phyloP scores from a whole-genome alignment of 805 yeast species.

The Metschnikowia rubicola region DNA sequence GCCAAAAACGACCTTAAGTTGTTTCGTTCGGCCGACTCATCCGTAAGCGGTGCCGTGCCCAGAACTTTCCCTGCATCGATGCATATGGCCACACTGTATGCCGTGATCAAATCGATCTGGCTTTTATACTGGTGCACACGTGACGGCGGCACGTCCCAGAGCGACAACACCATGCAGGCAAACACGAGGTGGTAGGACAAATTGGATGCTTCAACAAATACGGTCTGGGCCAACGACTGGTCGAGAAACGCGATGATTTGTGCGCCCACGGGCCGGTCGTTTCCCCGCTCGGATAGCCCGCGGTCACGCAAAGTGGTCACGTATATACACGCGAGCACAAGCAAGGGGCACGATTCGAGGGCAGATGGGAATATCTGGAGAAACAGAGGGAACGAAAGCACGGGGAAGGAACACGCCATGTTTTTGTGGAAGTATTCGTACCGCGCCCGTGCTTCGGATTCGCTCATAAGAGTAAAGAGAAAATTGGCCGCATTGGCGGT shows the following conservation, averaged over 20 bases:
- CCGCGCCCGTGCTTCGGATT: slow-evolving; percentile 33
- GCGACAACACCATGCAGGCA: slow-evolving; percentile 42
- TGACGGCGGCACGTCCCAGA: slow-evolving; percentile 54
- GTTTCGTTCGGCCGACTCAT: slow-evolving; percentile 23
- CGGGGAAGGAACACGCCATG: slow-evolving; percentile 47
- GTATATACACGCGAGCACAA: slow-evolving; percentile 41
- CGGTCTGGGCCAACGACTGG: slow-evolving; percentile 41
- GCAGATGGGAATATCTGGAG: slow-evolving; percentile 38
- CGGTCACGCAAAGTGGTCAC: slow-evolving; percentile 47
- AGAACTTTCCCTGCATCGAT: slow-evolving; percentile 42
- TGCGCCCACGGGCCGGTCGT: slow-evolving; percentile 37
- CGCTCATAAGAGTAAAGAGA: slow-evolving; percentile 1
- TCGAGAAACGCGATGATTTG: slow-evolving; percentile 44
- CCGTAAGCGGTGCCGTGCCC: slow-evolving; percentile 10
- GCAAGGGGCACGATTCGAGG: slow-evolving; percentile 40
- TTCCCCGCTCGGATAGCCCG: slow-evolving; percentile 1
- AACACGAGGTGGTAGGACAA: slow-evolving; percentile 41
- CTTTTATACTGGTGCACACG: slow-evolving; percentile 52
- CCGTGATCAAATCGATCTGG: slow-evolving; percentile 46
- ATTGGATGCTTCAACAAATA: slow-evolving; percentile 41
- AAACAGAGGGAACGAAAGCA: slow-evolving; percentile 38
- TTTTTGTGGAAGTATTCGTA: slow-evolving; percentile 33
- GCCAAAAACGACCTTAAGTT: slow-evolving; percentile 42
- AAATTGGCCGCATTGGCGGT: background rate
- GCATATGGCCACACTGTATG: slow-evolving; percentile 44